These are phyloP conservation scores for Septoria linicola DNA, from an alignment of 2,329 filamentous ascomycete species.

Conservation along the genomic window DNA sequence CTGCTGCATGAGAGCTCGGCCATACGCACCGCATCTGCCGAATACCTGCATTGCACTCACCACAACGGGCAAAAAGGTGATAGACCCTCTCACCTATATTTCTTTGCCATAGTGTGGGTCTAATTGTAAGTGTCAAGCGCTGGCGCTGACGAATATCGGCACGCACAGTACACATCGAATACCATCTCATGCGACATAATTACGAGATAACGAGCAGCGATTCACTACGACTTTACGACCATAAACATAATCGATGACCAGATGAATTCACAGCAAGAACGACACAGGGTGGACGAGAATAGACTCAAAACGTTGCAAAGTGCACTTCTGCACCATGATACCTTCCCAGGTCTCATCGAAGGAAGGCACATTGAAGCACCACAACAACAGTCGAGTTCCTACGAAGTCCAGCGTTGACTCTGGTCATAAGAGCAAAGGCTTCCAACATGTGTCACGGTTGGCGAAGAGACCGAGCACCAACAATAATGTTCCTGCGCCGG, in stretches of 20 bases:
- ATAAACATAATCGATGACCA: too few species aligned
- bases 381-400: slow-evolving; percentile 27
- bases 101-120: background rate
- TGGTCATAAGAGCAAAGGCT: slow-evolving; percentile 21
- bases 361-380: slow-evolving; percentile 12
- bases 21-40: slow-evolving; percentile 6
- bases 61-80: slow-evolving; percentile 1
- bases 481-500: slow-evolving; percentile 17
- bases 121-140: slow-evolving; percentile 1
- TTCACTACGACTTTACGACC: background rate
- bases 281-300: background rate
- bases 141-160: slow-evolving; percentile 6
- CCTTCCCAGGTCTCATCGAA: background rate
- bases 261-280: too few species aligned
- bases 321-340: background rate
- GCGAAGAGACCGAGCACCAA: slow-evolving; percentile 30
- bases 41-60: background rate
- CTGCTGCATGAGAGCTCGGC: background rate
- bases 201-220: background rate
- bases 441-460: slow-evolving; percentile 31
- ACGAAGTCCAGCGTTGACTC: slow-evolving; percentile 18
- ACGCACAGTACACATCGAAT: background rate
- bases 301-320: background rate
- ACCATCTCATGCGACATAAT: background rate
- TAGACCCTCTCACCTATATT: background rate